Evolutionary conservation across 495 filamentous ascomycete species (phyloP).

Genomic region (Antarctomyces pellizariae): DNA sequence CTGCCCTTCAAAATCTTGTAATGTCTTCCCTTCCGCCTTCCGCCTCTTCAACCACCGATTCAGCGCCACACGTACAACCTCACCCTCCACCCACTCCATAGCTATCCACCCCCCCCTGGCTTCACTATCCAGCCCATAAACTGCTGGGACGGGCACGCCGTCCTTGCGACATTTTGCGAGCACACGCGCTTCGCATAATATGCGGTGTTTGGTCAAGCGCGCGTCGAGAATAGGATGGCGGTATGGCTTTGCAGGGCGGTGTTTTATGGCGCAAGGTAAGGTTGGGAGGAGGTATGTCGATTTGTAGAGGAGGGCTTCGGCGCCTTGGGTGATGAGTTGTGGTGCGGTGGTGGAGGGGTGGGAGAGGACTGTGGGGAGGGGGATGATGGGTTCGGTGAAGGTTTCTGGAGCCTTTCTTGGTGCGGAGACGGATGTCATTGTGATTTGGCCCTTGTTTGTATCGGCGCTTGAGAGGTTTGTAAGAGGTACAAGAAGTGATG

Average conservation of each 20-base stretch:
- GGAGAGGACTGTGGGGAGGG: constrained; percentile 37
- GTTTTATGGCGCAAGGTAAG: constrained; percentile 62
- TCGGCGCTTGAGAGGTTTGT: too few relatives aligned
- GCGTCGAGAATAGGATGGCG: constrained; percentile 78
- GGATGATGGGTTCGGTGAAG: too few relatives aligned
- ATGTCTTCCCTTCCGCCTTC: constrained; percentile 3
- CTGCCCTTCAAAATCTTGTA: constrained; percentile 13
- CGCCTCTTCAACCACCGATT: constrained; percentile 31
- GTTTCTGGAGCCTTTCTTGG: too few relatives aligned
- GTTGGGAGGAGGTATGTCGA: constrained; percentile 52
- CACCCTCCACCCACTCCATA: constrained; percentile 79
- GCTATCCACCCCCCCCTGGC: constrained; percentile 72
- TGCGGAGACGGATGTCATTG: too few relatives aligned
- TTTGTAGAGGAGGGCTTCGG: constrained; percentile 82
- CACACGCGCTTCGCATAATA: constrained; percentile 70
- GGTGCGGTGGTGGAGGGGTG: constrained; percentile 35
- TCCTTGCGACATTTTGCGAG: constrained; percentile 50
- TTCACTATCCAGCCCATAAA: constrained; percentile 52
- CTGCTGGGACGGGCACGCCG: constrained; percentile 53
- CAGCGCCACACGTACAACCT: constrained; percentile 38
- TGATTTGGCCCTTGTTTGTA: not conserved
- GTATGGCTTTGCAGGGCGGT: constrained; percentile 82
- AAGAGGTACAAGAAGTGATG: too few relatives aligned
- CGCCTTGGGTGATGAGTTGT: constrained; percentile 63
- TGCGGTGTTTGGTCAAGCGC: constrained; percentile 63